phyloP scores from a whole-genome alignment of 208 protist species.

The Trypanosoma rangeli region DNA sequence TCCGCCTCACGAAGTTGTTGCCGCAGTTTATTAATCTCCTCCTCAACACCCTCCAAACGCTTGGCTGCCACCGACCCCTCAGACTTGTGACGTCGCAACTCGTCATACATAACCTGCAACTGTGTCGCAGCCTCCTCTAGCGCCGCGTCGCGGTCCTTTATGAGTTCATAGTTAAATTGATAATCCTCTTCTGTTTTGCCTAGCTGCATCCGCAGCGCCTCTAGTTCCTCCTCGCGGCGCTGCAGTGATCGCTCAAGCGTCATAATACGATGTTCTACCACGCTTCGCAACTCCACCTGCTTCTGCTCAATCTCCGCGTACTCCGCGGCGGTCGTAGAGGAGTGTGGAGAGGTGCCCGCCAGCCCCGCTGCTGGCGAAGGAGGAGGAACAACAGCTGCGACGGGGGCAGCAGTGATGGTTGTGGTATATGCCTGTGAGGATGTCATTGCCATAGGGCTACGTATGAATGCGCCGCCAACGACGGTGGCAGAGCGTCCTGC shows the following conservation, averaged over 20 bases:
- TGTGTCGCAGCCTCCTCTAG: slow-evolving; percentile 79
- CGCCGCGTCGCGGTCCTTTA: slow-evolving; percentile 80
- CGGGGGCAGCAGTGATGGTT: background rate
- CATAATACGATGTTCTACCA: slow-evolving; percentile 70
- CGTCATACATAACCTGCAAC: slow-evolving; percentile 76
- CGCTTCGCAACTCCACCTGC: slow-evolving; percentile 76
- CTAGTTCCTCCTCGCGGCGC: slow-evolving; percentile 68
- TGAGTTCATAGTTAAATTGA: slow-evolving; percentile 89
- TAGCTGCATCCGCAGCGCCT: slow-evolving; percentile 51
- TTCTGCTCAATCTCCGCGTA: slow-evolving; percentile 84
- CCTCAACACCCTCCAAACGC: slow-evolving; percentile 41
- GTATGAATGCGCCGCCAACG: slow-evolving; percentile 18
- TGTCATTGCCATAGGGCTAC: slow-evolving; percentile 24
- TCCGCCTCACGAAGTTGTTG: slow-evolving; percentile 62
- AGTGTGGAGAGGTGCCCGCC: slow-evolving; percentile 11
- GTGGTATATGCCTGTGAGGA: background rate
- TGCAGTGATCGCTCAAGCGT: slow-evolving; percentile 63
- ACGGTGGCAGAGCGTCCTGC: slow-evolving; percentile 2
- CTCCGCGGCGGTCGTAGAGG: slow-evolving; percentile 36
- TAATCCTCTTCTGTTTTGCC: slow-evolving; percentile 86
- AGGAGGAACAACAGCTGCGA: background rate
- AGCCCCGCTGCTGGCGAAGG: background rate
- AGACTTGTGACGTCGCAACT: slow-evolving; percentile 56
- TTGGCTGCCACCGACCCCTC: slow-evolving; percentile 40
- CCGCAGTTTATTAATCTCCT: slow-evolving; percentile 37